phyloP scores from a whole-genome alignment of 2,329 filamentous ascomycete genomes.

The Calonectria montana region DNA sequence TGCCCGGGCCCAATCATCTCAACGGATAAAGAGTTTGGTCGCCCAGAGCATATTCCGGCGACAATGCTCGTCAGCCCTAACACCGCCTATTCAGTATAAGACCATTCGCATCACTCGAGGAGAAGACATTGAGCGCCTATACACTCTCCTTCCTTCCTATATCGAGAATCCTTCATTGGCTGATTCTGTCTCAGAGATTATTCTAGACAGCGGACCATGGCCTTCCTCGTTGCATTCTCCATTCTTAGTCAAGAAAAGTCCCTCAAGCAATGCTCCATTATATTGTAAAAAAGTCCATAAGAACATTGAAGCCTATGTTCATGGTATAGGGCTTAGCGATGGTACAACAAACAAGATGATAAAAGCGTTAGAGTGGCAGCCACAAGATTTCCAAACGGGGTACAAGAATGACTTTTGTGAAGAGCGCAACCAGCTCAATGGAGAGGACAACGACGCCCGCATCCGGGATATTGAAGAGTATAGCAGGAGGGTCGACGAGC shows the following conservation, averaged over 20 bases:
- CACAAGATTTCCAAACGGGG: background rate
- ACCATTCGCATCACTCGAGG: background rate
- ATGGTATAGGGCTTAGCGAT: background rate
- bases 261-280: background rate
- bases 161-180: background rate
- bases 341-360: slow-evolving; percentile 1
- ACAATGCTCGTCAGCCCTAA: background rate
- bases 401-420: background rate
- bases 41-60: background rate
- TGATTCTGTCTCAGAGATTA: background rate
- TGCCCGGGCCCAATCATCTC: background rate
- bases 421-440: background rate
- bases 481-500: background rate
- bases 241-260: background rate
- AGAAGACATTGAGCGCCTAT: background rate
- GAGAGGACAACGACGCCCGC: too few species aligned
- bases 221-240: background rate
- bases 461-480: background rate
- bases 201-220: background rate
- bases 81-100: background rate
- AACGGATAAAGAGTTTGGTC: background rate
- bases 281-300: background rate
- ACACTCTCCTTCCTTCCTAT: slow-evolving; percentile 1
- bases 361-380: slow-evolving; percentile 10
- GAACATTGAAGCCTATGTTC: background rate